Conservation (phyloP, 208 protist species). For the Herpetomonas samuelpessoai region DNA sequence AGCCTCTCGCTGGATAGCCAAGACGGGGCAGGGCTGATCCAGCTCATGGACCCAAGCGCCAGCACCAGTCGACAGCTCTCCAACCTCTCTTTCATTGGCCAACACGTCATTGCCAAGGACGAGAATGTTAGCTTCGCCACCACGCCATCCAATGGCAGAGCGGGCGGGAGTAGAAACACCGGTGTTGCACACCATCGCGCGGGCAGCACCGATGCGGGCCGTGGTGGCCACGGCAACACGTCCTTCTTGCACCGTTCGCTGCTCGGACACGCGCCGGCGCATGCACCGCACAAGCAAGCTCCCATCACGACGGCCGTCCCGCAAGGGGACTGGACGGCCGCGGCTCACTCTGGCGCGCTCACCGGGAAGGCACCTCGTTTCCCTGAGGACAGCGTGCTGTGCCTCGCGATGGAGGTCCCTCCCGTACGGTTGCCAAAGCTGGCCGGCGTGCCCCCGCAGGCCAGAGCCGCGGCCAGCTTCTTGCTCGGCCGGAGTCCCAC, state of each 20-base stretch:
- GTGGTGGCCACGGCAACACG: conserved; percentile 2
- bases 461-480: conserved; percentile 8
- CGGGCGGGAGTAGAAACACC: no score
- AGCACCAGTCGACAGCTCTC: not conserved
- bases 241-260: conserved; percentile 1
- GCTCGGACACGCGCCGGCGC: not conserved
- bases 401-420: conserved; percentile 29
- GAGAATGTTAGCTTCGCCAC: conserved; percentile 41
- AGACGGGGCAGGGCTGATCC: not conserved
- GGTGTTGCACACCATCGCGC: no score
- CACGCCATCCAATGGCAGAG: conserved; percentile 13
- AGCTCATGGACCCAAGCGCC: not conserved
- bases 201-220: not conserved
- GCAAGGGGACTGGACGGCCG: not conserved
- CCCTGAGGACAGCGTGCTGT: conserved; percentile 36
- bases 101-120: conserved; percentile 23
- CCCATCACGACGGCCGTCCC: not conserved
- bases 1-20: conserved; percentile 1
- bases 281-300: not conserved
- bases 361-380: conserved; percentile 7
- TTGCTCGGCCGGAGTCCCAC: conserved; percentile 7
- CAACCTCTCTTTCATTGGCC: conserved; percentile 20
- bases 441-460: conserved; percentile 5
- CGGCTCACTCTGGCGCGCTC: not conserved
- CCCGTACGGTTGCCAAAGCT: conserved; percentile 17